Percentiles rank a stretch among this genome's conserved stretches.
Conservation (phyloP, 306 rosid genomes). For the Pterocarpus macrocarpus region DNA sequence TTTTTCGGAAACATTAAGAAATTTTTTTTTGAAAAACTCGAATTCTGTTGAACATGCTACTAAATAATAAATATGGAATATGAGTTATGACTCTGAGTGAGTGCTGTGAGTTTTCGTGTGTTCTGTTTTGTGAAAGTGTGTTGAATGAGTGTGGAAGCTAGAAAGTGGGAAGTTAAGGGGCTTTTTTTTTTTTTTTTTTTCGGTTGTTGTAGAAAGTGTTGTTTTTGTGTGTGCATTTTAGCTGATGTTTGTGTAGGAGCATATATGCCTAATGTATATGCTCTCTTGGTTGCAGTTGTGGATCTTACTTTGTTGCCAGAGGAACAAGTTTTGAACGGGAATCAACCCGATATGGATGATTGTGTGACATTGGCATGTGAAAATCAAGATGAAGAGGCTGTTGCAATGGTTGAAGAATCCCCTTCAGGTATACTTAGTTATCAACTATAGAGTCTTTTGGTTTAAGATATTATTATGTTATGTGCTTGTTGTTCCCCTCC, state of each 20-base stretch:
- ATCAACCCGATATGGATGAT: conserved; percentile 90
- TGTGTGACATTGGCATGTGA: conserved; percentile 59
- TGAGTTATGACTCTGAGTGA: background rate
- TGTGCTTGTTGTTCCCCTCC: background rate
- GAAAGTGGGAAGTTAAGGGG: background rate
- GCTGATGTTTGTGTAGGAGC: too few species aligned
- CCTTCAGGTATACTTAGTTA: conserved; percentile 67
- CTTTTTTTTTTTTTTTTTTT: too few species aligned
- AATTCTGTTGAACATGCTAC: background rate
- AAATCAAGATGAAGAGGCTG: conserved; percentile 83
- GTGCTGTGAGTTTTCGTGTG: background rate
- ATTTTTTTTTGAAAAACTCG: conserved; percentile 1
- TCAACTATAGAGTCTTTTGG: background rate
- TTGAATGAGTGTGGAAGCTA: background rate
- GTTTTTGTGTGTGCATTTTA: too few species aligned
- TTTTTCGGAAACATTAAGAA: background rate
- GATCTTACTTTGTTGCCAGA: conserved; percentile 74
- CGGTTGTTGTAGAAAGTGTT: too few species aligned
- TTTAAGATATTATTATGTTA: background rate
- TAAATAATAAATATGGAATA: background rate
- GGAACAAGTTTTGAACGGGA: conserved; percentile 75
- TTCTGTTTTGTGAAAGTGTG: background rate
- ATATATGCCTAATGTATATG: conserved; percentile 11
- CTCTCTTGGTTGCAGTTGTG: conserved; percentile 55
- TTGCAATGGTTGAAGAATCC: conserved; percentile 84